Evolutionary conservation across 352 stramenopile genomes (phyloP).

Genomic region (Phytopythium sindhum): DNA sequence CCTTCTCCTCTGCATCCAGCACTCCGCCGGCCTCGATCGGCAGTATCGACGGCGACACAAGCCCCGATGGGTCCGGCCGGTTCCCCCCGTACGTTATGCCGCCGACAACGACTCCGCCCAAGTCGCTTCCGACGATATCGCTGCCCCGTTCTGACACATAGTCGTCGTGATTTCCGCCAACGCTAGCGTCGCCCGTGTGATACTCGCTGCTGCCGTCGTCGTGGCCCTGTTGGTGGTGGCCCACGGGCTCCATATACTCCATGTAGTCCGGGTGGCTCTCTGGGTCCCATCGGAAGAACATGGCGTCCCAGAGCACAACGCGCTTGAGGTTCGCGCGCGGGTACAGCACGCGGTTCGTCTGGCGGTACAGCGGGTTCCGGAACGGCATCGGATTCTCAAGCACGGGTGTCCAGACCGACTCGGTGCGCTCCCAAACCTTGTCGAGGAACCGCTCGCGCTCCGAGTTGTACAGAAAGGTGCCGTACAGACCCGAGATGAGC

Average conservation of each 20-base stretch:
- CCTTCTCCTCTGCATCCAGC: slow-evolving; percentile 64
- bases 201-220: slow-evolving; percentile 22
- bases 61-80: not conserved
- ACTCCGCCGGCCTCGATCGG: slow-evolving; percentile 30
- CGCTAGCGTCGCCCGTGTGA: slow-evolving; percentile 11
- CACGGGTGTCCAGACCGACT: slow-evolving; percentile 81
- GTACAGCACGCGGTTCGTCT: slow-evolving; percentile 79
- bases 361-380: slow-evolving; percentile 74
- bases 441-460: slow-evolving; percentile 80
- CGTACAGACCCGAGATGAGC: slow-evolving; percentile 76
- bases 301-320: slow-evolving; percentile 81
- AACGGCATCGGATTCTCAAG: slow-evolving; percentile 60
- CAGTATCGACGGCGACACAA: slow-evolving; percentile 31
- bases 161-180: slow-evolving; percentile 1
- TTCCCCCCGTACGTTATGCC: slow-evolving; percentile 1
- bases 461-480: slow-evolving; percentile 85
- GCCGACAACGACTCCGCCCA: slow-evolving; percentile 3
- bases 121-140: not conserved
- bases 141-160: slow-evolving; percentile 1
- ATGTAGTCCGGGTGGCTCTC: slow-evolving; percentile 86
- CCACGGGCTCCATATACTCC: slow-evolving; percentile 76
- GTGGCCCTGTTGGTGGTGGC: slow-evolving; percentile 29
- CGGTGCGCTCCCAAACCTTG: slow-evolving; percentile 83
- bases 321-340: slow-evolving; percentile 84
- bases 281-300: slow-evolving; percentile 86